These are phyloP conservation scores for Hymenoscyphus infarciens DNA, from an alignment of 2,329 filamentous ascomycete species.

Conservation along the genomic window DNA sequence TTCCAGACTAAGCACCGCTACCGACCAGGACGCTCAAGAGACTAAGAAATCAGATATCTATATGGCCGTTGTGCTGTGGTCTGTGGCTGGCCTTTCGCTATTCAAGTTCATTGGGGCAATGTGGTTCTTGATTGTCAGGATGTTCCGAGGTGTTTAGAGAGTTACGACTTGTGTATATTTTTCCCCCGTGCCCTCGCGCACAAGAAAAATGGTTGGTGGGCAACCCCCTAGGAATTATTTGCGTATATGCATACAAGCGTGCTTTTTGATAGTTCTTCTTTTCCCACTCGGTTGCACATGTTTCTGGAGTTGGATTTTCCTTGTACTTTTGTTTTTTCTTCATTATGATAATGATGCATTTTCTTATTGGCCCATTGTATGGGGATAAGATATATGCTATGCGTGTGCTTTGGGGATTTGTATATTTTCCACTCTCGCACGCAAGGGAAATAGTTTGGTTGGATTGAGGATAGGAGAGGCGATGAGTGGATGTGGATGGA, in stretches of 20 bases:
- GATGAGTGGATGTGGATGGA: not conserved
- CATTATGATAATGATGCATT: not conserved
- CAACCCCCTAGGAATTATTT: not conserved
- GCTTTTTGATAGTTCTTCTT: not conserved
- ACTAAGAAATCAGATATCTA: conserved; percentile 34
- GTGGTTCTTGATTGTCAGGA: conserved; percentile 71
- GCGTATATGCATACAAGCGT: not conserved
- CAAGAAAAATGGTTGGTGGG: no score
- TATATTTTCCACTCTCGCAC: not conserved
- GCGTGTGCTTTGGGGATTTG: not conserved
- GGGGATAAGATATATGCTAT: not conserved
- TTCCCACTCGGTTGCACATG: no score
- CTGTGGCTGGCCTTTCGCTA: conserved; percentile 34
- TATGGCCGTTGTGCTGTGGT: conserved; percentile 37
- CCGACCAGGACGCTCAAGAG: conserved; percentile 75
- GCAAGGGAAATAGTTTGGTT: no score
- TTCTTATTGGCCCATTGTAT: not conserved
- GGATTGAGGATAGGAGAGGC: not conserved
- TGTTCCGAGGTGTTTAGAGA: conserved; percentile 68
- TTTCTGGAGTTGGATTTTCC: not conserved
- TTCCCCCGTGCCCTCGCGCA: no score
- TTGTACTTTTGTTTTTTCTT: not conserved
- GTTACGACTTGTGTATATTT: no score
- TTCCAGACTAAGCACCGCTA: conserved; percentile 69
- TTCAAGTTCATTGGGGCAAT: conserved; percentile 37